These are phyloP conservation scores for Polyporus tsugae DNA, from an alignment of 1,284 basidiomycete species.

Conservation along the genomic window DNA sequence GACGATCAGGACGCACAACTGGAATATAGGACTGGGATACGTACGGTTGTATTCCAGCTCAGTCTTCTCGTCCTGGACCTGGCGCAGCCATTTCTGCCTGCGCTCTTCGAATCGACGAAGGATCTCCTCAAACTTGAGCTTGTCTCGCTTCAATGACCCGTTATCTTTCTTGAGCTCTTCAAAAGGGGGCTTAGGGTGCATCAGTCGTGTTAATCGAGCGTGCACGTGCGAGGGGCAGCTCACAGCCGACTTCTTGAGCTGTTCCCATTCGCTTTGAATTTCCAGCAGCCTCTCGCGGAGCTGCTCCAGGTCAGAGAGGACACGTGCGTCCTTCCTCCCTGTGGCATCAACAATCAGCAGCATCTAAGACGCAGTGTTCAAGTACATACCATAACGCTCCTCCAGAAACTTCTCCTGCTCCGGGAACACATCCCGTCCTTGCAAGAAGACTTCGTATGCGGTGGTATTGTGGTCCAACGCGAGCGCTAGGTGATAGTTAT, in stretches of 20 bases:
- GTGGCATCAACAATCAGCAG: constrained; percentile 10
- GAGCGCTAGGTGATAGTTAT: constrained; percentile 75
- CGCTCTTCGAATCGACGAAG: constrained; percentile 68
- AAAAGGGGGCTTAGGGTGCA: constrained; percentile 63
- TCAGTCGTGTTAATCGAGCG: constrained; percentile 3
- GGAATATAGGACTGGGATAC: constrained; percentile 20
- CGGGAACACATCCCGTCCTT: constrained; percentile 74
- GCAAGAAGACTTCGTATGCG: constrained; percentile 78
- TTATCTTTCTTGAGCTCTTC: constrained; percentile 66
- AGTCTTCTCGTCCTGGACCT: constrained; percentile 68
- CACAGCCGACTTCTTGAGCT: constrained; percentile 68
- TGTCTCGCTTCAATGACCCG: constrained; percentile 64
- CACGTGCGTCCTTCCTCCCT: constrained; percentile 74
- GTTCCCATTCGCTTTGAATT: constrained; percentile 61
- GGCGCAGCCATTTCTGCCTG: constrained; percentile 68
- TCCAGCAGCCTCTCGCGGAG: constrained; percentile 55
- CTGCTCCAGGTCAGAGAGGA: constrained; percentile 67
- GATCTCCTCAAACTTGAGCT: constrained; percentile 75
- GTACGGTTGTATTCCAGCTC: constrained; percentile 63
- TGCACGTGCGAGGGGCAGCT: constrained; percentile 24
- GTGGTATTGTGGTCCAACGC: constrained; percentile 78
- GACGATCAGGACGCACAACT: background rate
- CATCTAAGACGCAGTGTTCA: background rate
- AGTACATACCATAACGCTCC: constrained; percentile 72
- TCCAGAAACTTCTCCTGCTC: constrained; percentile 76